phyloP scores from a whole-genome alignment of 345 rosid genomes.

The Aurinia saxatilis region DNA sequence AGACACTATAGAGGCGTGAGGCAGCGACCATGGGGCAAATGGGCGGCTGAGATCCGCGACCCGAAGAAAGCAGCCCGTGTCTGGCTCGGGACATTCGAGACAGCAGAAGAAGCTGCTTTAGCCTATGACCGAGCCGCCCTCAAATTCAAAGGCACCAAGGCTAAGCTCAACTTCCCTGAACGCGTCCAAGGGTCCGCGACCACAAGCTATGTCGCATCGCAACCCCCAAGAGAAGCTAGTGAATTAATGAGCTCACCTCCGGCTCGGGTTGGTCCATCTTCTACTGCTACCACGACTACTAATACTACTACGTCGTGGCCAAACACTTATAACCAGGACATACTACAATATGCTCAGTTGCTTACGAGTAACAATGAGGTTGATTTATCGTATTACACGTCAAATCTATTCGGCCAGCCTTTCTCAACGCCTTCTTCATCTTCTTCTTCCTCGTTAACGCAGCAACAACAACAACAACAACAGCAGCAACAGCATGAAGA shows the following conservation, averaged over 20 bases:
- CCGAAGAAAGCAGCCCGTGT: slow-evolving; percentile 72
- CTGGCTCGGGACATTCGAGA: slow-evolving; percentile 89
- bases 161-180: slow-evolving; percentile 89
- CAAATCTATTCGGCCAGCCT: slow-evolving; percentile 42
- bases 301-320: slow-evolving; percentile 12
- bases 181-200: slow-evolving; percentile 53
- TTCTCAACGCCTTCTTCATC: slow-evolving; percentile 33
- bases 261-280: slow-evolving; percentile 16
- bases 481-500: slow-evolving; percentile 19
- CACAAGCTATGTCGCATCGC: slow-evolving; percentile 10
- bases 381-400: slow-evolving; percentile 48
- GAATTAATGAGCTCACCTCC: slow-evolving; percentile 13
- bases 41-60: slow-evolving; percentile 95
- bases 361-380: slow-evolving; percentile 61
- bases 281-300: slow-evolving; percentile 9
- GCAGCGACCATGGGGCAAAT: slow-evolving; percentile 97
- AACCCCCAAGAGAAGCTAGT: background rate
- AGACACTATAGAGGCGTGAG: slow-evolving; percentile 90
- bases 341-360: slow-evolving; percentile 65
- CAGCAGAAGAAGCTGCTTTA: slow-evolving; percentile 85
- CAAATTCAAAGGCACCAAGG: slow-evolving; percentile 88
- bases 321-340: slow-evolving; percentile 47
- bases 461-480: slow-evolving; percentile 1
- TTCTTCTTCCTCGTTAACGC: slow-evolving; percentile 27
- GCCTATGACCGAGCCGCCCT: slow-evolving; percentile 90